Evolutionary conservation across 2,329 filamentous ascomycete genomes (phyloP), one percentile per base, ranked within the genome.

Genomic region (Cladosporium sphaerospermum): DNA sequence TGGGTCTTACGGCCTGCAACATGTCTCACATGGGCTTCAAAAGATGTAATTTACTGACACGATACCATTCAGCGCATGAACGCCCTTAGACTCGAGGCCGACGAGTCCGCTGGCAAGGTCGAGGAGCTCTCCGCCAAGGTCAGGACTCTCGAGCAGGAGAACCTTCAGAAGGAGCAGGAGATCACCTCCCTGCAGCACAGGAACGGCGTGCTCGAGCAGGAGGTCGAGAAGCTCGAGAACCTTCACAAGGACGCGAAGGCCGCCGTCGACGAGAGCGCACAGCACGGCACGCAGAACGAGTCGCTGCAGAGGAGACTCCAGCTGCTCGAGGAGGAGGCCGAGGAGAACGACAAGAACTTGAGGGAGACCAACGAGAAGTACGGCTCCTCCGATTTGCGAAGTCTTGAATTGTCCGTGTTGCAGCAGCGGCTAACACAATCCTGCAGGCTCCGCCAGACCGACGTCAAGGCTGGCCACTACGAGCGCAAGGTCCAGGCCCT

Each of bases 331-430:
- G 92, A 97, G 77, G 93, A 99, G 79, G 90, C 90, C 64, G 93
- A 99, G 78, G 84, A 92, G 72, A 89, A 90, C 64, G 93, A 97
- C 76, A 93, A 91, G 85, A 95, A 89, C 61, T 81, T 97, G 70
- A 87, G 92, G 71, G 93, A 97, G 78, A 87, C 90, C 69, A 97
- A 96, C 76, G 93, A 99, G 78, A 97, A 96, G 93, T 99, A 85
- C 69, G 88, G 78, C 32, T 37, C 23, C 23, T 28, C 23, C 23
- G 10, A 34, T 34, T 44, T 43, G 54, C 55, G 56, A 60, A 40
- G 13, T 16, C 36, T 40, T 2, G 36, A 40, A 40, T 7, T 28
- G 23, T 28, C 23, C 23, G 23, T 5, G 4, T 28, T 28, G 23
- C 23, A 28, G 11, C 28, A 50, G 36, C 13, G 16, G 31, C 39